Conservation (phyloP, 495 filamentous ascomycete genomes). For the Penicillium canescens region DNA sequence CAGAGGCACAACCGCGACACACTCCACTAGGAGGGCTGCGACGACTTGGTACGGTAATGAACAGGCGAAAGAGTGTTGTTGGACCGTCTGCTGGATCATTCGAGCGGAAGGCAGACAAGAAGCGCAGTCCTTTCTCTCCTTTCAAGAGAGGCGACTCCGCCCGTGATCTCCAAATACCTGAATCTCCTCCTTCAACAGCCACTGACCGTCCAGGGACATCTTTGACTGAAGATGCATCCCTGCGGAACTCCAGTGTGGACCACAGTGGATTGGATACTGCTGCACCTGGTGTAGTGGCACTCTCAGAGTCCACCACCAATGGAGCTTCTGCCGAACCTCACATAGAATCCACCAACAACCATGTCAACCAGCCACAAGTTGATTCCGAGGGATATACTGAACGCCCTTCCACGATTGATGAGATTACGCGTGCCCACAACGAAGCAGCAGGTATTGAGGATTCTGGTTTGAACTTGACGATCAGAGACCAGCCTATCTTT, state of each 20-base stretch:
- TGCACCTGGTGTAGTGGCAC: conserved; percentile 22
- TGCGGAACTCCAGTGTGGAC: conserved; percentile 35
- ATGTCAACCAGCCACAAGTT: conserved; percentile 41
- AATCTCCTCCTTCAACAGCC: conserved; percentile 32
- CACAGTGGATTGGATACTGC: conserved; percentile 18
- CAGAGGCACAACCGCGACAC: conserved; percentile 37
- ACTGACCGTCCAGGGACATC: conserved; percentile 40
- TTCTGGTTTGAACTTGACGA: conserved; percentile 82
- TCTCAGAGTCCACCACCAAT: conserved; percentile 29
- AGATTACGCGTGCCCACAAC: conserved; percentile 79
- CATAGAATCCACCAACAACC: conserved; percentile 19
- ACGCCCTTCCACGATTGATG: conserved; percentile 66
- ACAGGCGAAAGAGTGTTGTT: conserved; percentile 55
- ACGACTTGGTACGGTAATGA: conserved; percentile 79
- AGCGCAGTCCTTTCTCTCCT: conserved; percentile 48
- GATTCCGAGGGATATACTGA: conserved; percentile 68
- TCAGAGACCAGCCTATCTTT: conserved; percentile 86
- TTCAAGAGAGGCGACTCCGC: conserved; percentile 52
- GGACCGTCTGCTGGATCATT: conserved; percentile 32
- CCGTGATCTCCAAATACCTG: conserved; percentile 43
- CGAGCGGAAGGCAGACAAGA: conserved; percentile 49
- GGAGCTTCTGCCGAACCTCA: conserved; percentile 24
- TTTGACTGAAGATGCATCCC: conserved; percentile 33
- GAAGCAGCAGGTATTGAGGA: conserved; percentile 73
- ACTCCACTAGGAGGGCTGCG: conserved; percentile 56